These are phyloP conservation scores for Diplodia scrobiculata DNA, from an alignment of 2,329 filamentous ascomycete genomes.

Conservation along the genomic window DNA sequence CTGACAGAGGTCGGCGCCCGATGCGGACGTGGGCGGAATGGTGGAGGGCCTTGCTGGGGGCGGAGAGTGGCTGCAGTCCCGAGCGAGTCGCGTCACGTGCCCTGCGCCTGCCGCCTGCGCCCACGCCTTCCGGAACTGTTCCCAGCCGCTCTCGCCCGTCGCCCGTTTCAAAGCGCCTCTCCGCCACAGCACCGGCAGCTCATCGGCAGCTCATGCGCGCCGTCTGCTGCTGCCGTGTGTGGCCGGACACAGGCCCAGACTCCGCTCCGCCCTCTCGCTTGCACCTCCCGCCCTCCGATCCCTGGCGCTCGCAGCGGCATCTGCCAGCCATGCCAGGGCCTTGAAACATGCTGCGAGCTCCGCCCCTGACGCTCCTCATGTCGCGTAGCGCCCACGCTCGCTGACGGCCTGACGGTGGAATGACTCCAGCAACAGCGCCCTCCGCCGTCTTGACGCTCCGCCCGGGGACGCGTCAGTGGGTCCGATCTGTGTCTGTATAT, in stretches of 20 bases:
- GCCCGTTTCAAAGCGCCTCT: slow-evolving; percentile 6
- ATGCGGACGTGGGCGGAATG: background rate
- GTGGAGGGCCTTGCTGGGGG: background rate
- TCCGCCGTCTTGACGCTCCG: slow-evolving; percentile 18
- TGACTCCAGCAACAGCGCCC: background rate
- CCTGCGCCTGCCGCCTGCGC: background rate
- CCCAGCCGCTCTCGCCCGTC: background rate
- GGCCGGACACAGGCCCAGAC: background rate
- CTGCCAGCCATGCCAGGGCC: slow-evolving; percentile 20
- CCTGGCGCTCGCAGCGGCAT: slow-evolving; percentile 7
- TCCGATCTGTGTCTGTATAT: slow-evolving; percentile 5
- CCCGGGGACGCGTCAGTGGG: background rate
- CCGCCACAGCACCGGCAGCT: background rate
- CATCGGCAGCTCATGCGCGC: slow-evolving; percentile 4
- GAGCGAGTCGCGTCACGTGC: background rate
- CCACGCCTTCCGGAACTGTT: no score
- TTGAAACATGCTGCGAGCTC: slow-evolving; percentile 10
- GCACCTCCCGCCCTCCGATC: slow-evolving; percentile 12
- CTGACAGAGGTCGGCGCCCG: background rate
- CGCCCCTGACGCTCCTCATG: slow-evolving; percentile 19
- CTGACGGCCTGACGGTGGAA: slow-evolving; percentile 3
- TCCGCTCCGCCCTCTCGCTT: slow-evolving; percentile 23
- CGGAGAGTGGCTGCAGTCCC: background rate
- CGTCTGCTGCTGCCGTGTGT: background rate
- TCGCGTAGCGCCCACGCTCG: no score